These are phyloP conservation scores for Pleoardoris graminearum DNA, from an alignment of 2,329 filamentous ascomycete species.

Conservation along the genomic window DNA sequence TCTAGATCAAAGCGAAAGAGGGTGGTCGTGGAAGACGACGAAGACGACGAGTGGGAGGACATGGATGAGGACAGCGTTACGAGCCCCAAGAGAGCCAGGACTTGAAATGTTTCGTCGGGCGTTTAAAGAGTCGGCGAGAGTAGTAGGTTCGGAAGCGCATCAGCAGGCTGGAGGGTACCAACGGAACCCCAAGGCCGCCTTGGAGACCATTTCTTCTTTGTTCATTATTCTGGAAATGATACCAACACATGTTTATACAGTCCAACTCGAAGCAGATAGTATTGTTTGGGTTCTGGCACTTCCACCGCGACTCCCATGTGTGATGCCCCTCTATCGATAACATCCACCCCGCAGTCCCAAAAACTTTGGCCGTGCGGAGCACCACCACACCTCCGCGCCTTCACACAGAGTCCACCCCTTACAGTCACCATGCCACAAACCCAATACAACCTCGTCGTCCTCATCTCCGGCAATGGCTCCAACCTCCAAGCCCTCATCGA, in stretches of 20 bases:
- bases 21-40: slow-evolving; percentile 43
- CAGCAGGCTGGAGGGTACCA: background rate
- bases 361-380: slow-evolving; percentile 50
- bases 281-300: too few species aligned
- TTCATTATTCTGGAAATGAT: background rate
- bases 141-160: too few species aligned
- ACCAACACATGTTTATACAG: background rate
- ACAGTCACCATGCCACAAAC: slow-evolving; percentile 18
- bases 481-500: slow-evolving; percentile 80
- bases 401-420: slow-evolving; percentile 47
- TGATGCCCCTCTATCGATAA: slow-evolving; percentile 50
- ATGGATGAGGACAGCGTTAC: slow-evolving; percentile 32
- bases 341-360: slow-evolving; percentile 54
- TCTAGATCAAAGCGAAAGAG: slow-evolving; percentile 40
- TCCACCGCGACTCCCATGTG: background rate
- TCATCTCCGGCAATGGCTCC: slow-evolving; percentile 66
- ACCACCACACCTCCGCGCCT: slow-evolving; percentile 41
- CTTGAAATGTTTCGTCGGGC: slow-evolving; percentile 10
- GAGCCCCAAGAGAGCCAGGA: slow-evolving; percentile 33
- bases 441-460: slow-evolving; percentile 62
- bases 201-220: background rate
- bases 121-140: background rate
- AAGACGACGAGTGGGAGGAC: slow-evolving; percentile 44
- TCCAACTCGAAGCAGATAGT: too few species aligned
- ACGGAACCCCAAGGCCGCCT: background rate